phyloP scores from a whole-genome alignment of 2,329 filamentous ascomycete species.

The Pestalotiopsis sp. region DNA sequence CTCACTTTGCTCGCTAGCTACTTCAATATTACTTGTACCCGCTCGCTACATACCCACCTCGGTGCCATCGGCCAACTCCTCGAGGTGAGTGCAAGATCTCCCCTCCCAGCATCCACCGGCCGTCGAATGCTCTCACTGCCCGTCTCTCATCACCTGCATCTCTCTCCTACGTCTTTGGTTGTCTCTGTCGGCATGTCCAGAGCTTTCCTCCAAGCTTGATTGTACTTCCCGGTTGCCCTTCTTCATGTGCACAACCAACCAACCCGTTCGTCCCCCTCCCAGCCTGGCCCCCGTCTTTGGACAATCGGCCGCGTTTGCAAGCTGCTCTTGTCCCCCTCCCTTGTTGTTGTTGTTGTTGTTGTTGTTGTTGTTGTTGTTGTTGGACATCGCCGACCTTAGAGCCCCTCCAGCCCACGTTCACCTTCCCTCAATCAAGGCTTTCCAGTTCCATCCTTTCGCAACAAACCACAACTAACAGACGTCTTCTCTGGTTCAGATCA shows the following conservation, averaged over 20 bases:
- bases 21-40: slow-evolving; percentile 58
- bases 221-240: neutral
- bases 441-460: neutral
- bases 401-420: neutral
- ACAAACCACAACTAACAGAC: neutral
- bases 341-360: too few relatives aligned
- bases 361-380: too few relatives aligned
- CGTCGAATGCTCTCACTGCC: neutral
- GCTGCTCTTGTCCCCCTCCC: too few relatives aligned
- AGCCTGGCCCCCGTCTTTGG: neutral
- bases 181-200: neutral
- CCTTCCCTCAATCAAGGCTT: neutral
- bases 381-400: too few relatives aligned
- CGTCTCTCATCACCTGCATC: neutral
- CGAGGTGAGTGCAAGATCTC: slow-evolving; percentile 20
- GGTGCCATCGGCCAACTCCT: slow-evolving; percentile 36
- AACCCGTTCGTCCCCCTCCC: neutral
- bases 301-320: too few relatives aligned
- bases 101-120: neutral
- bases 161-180: neutral
- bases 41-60: slow-evolving; percentile 57
- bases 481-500: neutral
- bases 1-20: slow-evolving; percentile 63
- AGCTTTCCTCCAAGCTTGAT: neutral
- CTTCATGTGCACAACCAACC: neutral